These are phyloP conservation scores for Pachysandra terminalis DNA, from an alignment of 164 flowering plant species.

Conservation along the genomic window DNA sequence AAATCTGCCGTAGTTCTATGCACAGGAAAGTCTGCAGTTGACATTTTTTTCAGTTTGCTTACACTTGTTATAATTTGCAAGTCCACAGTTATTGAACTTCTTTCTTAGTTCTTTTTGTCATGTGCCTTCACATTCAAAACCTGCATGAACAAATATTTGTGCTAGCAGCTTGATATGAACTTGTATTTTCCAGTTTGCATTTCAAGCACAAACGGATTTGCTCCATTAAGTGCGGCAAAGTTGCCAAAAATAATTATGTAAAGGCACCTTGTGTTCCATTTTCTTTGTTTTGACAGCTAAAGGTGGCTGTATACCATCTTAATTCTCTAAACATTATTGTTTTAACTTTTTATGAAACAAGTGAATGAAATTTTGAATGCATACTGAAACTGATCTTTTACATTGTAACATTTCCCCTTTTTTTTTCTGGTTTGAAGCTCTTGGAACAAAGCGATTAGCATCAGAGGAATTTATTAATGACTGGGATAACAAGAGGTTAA, in stretches of 20 bases:
- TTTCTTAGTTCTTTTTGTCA: background rate
- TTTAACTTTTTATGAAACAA: background rate
- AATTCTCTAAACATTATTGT: background rate
- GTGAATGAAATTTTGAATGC: background rate
- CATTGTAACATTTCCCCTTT: background rate
- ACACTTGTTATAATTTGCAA: too few relatives aligned
- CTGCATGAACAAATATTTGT: background rate
- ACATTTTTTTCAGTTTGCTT: too few relatives aligned
- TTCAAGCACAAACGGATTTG: background rate
- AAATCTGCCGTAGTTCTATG: background rate
- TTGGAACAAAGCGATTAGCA: constrained; percentile 83
- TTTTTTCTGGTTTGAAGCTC: constrained; percentile 43
- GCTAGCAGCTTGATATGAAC: background rate
- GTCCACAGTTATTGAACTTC: background rate
- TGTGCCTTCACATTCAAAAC: background rate
- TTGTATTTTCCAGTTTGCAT: background rate
- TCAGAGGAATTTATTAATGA: constrained; percentile 66
- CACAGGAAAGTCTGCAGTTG: background rate
- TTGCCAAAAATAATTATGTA: background rate
- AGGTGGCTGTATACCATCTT: background rate
- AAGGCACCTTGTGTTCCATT: background rate
- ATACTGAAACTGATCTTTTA: constrained; percentile 1
- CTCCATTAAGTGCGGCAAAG: background rate
- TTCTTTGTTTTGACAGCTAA: background rate
- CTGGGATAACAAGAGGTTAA: constrained; percentile 84